These are phyloP conservation scores for Phytophthora melonis DNA, from an alignment of 352 stramenopile genomes.

Conservation along the genomic window DNA sequence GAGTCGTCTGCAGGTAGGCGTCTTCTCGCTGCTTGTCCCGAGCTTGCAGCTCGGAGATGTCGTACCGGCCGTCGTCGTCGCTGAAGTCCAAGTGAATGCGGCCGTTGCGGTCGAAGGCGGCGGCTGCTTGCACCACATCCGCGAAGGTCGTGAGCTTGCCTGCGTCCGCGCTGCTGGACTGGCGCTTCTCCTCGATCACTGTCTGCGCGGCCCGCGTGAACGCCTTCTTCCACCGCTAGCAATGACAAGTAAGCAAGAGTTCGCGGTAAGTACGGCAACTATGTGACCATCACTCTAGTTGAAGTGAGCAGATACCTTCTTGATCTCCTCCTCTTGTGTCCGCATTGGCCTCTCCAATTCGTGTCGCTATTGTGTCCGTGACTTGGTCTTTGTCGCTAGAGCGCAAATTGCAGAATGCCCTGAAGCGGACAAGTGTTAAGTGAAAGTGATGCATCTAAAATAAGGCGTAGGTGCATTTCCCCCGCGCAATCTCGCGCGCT, in stretches of 20 bases:
- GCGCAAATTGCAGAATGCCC: not conserved
- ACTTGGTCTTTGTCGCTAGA: no score
- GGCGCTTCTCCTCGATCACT: conserved; percentile 31
- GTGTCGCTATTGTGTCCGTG: not conserved
- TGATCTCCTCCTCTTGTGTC: not conserved
- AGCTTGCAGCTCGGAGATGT: conserved; percentile 50
- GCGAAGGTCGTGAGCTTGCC: conserved; percentile 39
- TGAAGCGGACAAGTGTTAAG: not conserved
- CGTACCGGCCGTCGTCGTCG: conserved; percentile 53
- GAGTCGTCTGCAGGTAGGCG: conserved; percentile 16
- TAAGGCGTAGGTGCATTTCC: not conserved
- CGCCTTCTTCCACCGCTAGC: conserved; percentile 44
- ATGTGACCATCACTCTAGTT: not conserved
- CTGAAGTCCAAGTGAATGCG: conserved; percentile 63
- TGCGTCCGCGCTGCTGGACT: not conserved
- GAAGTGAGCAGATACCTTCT: not conserved
- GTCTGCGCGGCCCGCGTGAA: conserved; percentile 30
- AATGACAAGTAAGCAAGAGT: not conserved
- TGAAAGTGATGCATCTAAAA: not conserved
- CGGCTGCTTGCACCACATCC: conserved; percentile 56
- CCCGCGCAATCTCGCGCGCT: not conserved
- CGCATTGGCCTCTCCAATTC: not conserved
- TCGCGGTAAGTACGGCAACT: not conserved
- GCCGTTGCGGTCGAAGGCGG: conserved; percentile 52
- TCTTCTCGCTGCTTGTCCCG: conserved; percentile 34